Conservation (phyloP, 805 yeast species). For the Saccharomyces paradoxus region DNA sequence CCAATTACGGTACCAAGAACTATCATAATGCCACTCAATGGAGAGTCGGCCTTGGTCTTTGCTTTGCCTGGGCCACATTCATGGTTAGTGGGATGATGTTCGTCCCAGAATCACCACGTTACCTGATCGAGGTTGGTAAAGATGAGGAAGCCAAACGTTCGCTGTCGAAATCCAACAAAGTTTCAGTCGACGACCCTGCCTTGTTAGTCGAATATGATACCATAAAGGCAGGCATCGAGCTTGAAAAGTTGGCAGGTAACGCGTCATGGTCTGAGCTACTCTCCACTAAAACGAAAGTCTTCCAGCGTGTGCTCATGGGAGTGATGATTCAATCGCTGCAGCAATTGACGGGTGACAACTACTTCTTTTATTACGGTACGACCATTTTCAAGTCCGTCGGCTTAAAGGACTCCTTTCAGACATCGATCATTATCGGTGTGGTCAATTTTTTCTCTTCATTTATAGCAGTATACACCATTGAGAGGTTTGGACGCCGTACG, state of each 20-base stretch:
- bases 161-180: slow-evolving; percentile 49
- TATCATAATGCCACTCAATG: slow-evolving; percentile 57
- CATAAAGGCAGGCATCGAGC: slow-evolving; percentile 52
- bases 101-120: slow-evolving; percentile 69
- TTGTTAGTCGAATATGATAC: slow-evolving; percentile 49
- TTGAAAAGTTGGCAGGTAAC: slow-evolving; percentile 51
- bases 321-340: slow-evolving; percentile 51
- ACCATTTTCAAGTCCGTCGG: slow-evolving; percentile 56
- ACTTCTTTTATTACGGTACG: slow-evolving; percentile 60
- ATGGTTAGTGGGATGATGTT: slow-evolving; percentile 31
- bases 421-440: slow-evolving; percentile 50
- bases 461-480: slow-evolving; percentile 42
- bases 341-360: slow-evolving; percentile 59
- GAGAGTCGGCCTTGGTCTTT: slow-evolving; percentile 60
- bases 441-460: slow-evolving; percentile 52
- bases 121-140: slow-evolving; percentile 44
- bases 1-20: slow-evolving; percentile 51
- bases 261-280: slow-evolving; percentile 60
- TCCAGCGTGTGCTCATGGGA: slow-evolving; percentile 41
- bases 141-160: slow-evolving; percentile 57
- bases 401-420: slow-evolving; percentile 46
- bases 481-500: slow-evolving; percentile 45
- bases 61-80: slow-evolving; percentile 38
- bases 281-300: slow-evolving; percentile 58
- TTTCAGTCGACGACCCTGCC: slow-evolving; percentile 42